A percentile compares a stretch with the other conserved stretches of the same genome.
Evolutionary conservation across 2,329 filamentous ascomycete genomes (phyloP).

Genomic region (Cladobotryum protrusum): DNA sequence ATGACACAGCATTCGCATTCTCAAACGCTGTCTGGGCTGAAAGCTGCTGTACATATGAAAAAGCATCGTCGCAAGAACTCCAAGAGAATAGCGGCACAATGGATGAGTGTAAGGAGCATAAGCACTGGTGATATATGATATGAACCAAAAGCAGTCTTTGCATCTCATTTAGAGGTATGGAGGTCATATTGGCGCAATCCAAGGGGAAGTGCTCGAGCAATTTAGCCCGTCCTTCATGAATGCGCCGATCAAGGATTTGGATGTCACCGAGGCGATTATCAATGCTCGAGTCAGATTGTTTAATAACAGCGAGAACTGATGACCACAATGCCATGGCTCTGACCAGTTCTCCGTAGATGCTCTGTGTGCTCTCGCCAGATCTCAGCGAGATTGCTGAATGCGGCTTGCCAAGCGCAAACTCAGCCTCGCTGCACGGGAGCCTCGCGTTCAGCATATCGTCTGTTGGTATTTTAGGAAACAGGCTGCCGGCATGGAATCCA

Average conservation of each 20-base stretch:
- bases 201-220: not conserved
- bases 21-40: conserved; percentile 18
- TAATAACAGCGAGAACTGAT: not conserved
- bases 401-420: not conserved
- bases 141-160: not conserved
- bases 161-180: not conserved
- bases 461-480: conserved; percentile 1
- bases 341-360: conserved; percentile 1
- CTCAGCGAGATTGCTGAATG: not conserved
- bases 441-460: not conserved
- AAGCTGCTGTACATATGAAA: conserved; percentile 13
- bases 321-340: conserved; percentile 3
- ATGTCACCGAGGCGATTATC: not conserved
- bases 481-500: not conserved
- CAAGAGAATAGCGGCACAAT: conserved; percentile 19
- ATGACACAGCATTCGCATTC: conserved; percentile 14
- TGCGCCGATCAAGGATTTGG: conserved; percentile 2
- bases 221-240: not conserved
- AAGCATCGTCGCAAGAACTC: conserved; percentile 7
- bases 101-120: conserved; percentile 17
- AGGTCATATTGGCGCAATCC: not conserved
- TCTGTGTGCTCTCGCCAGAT: not conserved
- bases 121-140: conserved; percentile 16
- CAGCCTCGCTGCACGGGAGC: not conserved
- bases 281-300: not conserved